Base-by-base conservation (phyloP, 2,329 filamentous ascomycete genomes). In the Aureobasidium uvarum region DNA sequence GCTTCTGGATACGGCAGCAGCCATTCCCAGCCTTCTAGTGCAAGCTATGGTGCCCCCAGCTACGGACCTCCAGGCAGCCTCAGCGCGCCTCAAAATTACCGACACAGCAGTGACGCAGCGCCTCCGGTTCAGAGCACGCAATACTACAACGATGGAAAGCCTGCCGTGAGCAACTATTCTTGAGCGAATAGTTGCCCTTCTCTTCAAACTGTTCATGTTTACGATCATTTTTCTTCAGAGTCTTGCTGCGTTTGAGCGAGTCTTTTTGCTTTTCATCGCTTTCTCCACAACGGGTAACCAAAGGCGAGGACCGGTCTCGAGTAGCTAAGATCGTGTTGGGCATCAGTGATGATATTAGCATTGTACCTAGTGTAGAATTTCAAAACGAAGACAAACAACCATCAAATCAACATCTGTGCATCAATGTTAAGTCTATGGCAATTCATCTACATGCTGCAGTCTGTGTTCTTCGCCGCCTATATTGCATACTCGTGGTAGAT, bases 111-210 rank as follows among this genome's bases (percentile, higher is more conserved):
- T 13, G 60, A 63, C 20, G 16, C 60, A 3, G 38, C 45, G 18
- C 20, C 46, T 16, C 46, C 46, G 41, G 60, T 45, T 23, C 60
- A 63, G 38, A 38, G 41, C 36, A 8, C 41, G 23, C 60, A 63
- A 54, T 63, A 63, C 20, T 63, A 63, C 20, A 60, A 16, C 13
- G 58, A 62, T 20, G 58, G 58, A 38, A 62, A 62, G 36, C 58
- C 58, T 28, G 43, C 58, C n/a, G 58, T 62, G 33, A 50, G 45
- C 58, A 62, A 46, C 20, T 62, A 50, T 33, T 28, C 45, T 38
- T 62, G 23, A 39, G 6, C n/a, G n/a, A 7, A 39, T 16, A 36
- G n/a, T 11, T 6, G 28, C 6, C 13, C 2, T 62, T 28, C 45
- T 51, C 20, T 41, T 39, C 20, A 13, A 39, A 2, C 0, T 62